phyloP scores from a whole-genome alignment of 2,329 filamentous ascomycete genomes.

The Penicillium rolfsii region DNA sequence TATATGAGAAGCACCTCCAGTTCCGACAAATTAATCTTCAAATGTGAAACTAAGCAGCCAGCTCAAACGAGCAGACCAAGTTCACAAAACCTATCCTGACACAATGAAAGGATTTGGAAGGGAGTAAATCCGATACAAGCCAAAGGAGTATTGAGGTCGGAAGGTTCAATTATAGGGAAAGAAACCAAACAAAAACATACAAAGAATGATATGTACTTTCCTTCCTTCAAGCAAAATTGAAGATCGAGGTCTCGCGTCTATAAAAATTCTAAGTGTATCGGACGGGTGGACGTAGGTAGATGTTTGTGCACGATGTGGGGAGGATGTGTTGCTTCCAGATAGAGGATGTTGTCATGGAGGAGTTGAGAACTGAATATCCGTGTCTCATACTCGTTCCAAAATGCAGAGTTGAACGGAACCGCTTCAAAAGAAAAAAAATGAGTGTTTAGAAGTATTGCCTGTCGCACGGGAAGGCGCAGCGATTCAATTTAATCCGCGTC shows the following conservation, averaged over 20 bases:
- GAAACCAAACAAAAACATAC: background rate
- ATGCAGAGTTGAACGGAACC: constrained; percentile 15
- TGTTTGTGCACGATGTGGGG: background rate
- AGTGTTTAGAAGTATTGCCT: background rate
- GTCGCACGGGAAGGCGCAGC: background rate
- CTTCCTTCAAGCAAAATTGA: constrained; percentile 15
- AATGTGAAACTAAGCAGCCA: background rate
- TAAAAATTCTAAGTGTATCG: constrained; percentile 17
- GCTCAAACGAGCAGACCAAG: background rate
- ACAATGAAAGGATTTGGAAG: background rate
- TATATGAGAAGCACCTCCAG: constrained; percentile 7
- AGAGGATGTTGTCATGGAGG: constrained; percentile 1
- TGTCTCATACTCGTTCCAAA: constrained; percentile 27
- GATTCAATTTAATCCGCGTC: constrained; percentile 58
- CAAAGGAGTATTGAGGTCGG: background rate
- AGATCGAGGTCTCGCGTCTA: constrained; percentile 24
- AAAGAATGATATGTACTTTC: constrained; percentile 14
- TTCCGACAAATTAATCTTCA: background rate
- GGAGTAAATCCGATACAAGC: background rate
- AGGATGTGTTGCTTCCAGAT: background rate
- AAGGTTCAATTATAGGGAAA: constrained; percentile 1
- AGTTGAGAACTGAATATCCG: constrained; percentile 18
- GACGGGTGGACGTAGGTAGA: background rate
- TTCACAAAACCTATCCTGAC: constrained; percentile 1
- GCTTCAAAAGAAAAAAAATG: background rate